These are phyloP conservation scores for Stagonosporopsis vannaccii DNA, from an alignment of 2,329 filamentous ascomycete species.

Conservation along the genomic window DNA sequence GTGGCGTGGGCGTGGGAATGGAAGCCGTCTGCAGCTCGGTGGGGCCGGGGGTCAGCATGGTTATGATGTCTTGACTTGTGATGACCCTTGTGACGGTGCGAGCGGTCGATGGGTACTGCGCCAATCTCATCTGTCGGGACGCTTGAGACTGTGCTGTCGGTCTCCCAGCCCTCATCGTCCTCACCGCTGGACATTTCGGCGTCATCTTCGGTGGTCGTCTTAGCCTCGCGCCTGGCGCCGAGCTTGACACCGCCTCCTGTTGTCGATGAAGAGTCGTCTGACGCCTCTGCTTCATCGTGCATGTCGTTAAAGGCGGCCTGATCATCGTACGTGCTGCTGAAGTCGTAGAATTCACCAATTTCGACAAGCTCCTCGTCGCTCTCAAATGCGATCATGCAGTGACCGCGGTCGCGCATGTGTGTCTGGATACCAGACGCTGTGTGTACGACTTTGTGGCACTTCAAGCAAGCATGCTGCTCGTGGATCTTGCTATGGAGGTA, in stretches of 20 bases:
- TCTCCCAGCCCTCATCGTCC: constrained; percentile 90
- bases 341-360: constrained; percentile 97
- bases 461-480: constrained; percentile 83
- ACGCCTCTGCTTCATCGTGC: constrained; percentile 52
- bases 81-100: constrained; percentile 75
- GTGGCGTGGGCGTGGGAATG: constrained; percentile 81
- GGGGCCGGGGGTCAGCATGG: constrained; percentile 72
- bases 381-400: constrained; percentile 95
- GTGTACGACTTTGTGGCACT: constrained; percentile 83
- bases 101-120: constrained; percentile 77
- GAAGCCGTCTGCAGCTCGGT: constrained; percentile 78
- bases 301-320: constrained; percentile 66
- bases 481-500: constrained; percentile 82
- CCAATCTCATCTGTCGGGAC: constrained; percentile 85
- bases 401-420: constrained; percentile 95
- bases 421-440: constrained; percentile 85
- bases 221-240: constrained; percentile 64
- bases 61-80: constrained; percentile 79
- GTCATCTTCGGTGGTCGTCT: constrained; percentile 48
- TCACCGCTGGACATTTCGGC: constrained; percentile 57
- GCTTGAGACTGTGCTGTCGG: constrained; percentile 85
- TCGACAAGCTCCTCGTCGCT: constrained; percentile 90
- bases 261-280: constrained; percentile 57
- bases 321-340: constrained; percentile 93
- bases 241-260: constrained; percentile 71